Base-by-base conservation (phyloP, 768 basidiomycete species). In the Tylopilus subfusipes region DNA sequence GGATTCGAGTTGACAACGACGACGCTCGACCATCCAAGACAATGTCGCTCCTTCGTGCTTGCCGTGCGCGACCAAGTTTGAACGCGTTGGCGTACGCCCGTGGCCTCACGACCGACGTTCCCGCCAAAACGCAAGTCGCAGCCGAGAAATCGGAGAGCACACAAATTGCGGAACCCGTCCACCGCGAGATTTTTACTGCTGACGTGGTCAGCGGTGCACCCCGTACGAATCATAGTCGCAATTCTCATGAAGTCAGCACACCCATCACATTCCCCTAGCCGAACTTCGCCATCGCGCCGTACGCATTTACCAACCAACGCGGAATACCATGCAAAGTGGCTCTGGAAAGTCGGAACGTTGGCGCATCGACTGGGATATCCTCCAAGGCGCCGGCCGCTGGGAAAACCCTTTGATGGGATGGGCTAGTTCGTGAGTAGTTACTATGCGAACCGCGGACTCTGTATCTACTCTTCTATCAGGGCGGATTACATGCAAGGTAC, bases 391-490 rank as follows among this genome's bases (percentile, higher is more conserved):
- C 27, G 93, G 91, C 13, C 81, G 96, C 48, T 99, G 96, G 96
- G 94, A 98, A 79, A 99, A 98, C 67, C 92, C 93, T 5, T 70
- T 99, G 61, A 99, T 98, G 92, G 96, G 96, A 42, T 99, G 82
- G 78, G 95, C 94, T 0, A 90, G 87, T 76, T 93, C 93, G 90
- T 95, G 68, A 73, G 90, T 80, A 13, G n/a, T 53, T 21, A 3
- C 49, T 38, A 39, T 42, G 24, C 6, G 30, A 33, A 31, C 27
- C 14, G 49, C 45, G 59, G 50, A 34, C 31, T 4, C 13, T 18
- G 24, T 42, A 42, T 56, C 31, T 18, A 62, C 27, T 2, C 31
- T 22, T 30, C 40, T 19, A 18, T 56, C 44, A 93, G 92, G 58
- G 94, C 93, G 53, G 94, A 98, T 72, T 98, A 97, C 72, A 89